Conservation (phyloP, 257 asterid species). For the Nyctanthes arbortristis region DNA sequence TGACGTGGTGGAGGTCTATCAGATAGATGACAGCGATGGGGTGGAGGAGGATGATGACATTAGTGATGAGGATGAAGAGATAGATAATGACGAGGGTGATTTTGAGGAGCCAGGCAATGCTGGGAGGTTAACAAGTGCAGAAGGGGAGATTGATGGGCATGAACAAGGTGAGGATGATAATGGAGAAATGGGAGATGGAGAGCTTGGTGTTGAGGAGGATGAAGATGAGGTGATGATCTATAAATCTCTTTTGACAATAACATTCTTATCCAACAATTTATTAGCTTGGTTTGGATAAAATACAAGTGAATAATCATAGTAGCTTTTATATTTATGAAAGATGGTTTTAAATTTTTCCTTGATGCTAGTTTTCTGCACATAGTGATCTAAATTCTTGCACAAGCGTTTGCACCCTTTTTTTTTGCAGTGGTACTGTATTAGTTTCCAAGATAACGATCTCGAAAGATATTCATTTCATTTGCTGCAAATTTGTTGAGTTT, state of each 20-base stretch:
- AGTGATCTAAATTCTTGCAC: no score
- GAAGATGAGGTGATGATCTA: slow-evolving; percentile 36
- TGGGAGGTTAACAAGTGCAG: slow-evolving; percentile 63
- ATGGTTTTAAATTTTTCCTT: no score
- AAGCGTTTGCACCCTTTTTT: no score
- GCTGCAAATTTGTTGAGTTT: no score
- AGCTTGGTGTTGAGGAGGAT: slow-evolving; percentile 63
- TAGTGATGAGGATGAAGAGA: slow-evolving; percentile 52
- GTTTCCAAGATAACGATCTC: no score
- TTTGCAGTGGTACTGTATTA: no score
- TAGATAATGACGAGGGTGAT: slow-evolving; percentile 66
- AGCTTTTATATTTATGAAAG: no score
- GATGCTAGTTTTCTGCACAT: no score
- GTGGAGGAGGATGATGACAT: slow-evolving; percentile 57
- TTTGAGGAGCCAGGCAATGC: slow-evolving; percentile 56
- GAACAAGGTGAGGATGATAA: slow-evolving; percentile 94
- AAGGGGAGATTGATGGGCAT: slow-evolving; percentile 95
- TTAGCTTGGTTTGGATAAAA: no score
- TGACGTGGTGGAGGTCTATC: slow-evolving; percentile 75
- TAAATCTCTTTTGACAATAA: background rate
- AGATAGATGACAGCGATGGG: slow-evolving; percentile 47
- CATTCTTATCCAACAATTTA: background rate
- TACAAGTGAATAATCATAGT: no score
- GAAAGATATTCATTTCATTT: no score
- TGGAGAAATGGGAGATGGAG: slow-evolving; percentile 93